Percentiles rank a stretch among this genome's conserved stretches.
phyloP scores from a whole-genome alignment of 2,329 filamentous ascomycete species.

The Simplicillium aogashimaense region DNA sequence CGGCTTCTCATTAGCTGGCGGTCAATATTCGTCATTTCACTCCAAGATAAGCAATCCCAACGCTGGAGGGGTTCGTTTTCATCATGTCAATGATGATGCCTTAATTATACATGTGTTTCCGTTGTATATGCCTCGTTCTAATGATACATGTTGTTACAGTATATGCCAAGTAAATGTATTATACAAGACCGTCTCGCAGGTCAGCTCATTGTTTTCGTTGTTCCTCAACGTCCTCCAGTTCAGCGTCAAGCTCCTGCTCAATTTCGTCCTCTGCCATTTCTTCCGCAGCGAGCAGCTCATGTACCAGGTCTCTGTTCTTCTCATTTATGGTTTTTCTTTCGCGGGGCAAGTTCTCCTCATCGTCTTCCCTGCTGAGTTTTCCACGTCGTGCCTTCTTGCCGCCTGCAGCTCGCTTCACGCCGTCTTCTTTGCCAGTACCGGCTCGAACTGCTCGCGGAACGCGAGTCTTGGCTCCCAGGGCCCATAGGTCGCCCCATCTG shows the following conservation, averaged over 20 bases:
- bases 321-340: conserved; percentile 30
- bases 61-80: neutral
- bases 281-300: conserved; percentile 27
- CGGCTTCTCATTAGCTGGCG: too few species aligned
- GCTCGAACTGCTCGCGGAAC: conserved; percentile 50
- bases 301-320: conserved; percentile 25
- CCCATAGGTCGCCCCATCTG: conserved; percentile 90
- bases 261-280: conserved; percentile 18
- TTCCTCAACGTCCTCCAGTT: conserved; percentile 16
- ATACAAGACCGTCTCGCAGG: neutral
- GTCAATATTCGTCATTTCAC: too few species aligned
- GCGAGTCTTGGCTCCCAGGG: conserved; percentile 83
- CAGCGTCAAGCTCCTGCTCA: conserved; percentile 19
- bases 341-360: conserved; percentile 23
- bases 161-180: neutral
- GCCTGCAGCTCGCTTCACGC: conserved; percentile 31
- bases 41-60: too few species aligned
- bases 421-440: conserved; percentile 39
- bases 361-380: conserved; percentile 24
- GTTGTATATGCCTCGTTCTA: conserved; percentile 1
- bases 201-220: conserved; percentile 7
- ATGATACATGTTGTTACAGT: conserved; percentile 13
- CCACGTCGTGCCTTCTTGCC: conserved; percentile 30
- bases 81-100: neutral
- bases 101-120: neutral